Base-by-base conservation (phyloP, 2,329 filamentous ascomycete genomes). In the Ceratocystiopsis brevicomis region DNA sequence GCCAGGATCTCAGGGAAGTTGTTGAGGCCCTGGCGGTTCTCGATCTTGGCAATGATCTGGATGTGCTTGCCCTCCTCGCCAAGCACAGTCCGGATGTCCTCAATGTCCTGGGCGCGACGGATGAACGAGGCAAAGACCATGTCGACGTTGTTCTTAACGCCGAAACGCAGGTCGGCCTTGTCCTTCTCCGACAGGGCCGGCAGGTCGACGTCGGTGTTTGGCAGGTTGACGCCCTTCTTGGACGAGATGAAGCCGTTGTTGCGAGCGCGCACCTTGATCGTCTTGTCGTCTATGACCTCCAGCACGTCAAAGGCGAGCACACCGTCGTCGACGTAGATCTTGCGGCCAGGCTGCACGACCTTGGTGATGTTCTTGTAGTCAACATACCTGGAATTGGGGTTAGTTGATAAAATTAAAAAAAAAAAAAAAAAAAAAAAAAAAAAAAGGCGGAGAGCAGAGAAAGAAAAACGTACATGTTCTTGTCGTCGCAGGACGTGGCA, bases 351-450 rank as follows among this genome's bases (percentile, higher is more conserved):
- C 60, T 82, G 65, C 58, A 98, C 96, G 55, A 98, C 90, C 69
- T 92, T 94, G 66, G 88, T 95, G 66, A 98, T 96, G 73, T 98
- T 98, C 78, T 93, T 92, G 74, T 98, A 96, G 71, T 96, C 88
- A 57, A 96, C 81, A 59, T 86, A 95, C 78, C 83, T 88, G 50
- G 14, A 19, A 0, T 17, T 13, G 41, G 41, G 35, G 18, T 17
- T 21, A 35, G 19, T 33, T 35, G 21, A n/a, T 34, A 41, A 30
- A 18, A 14, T 8, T 21, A 17, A 19, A 38, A 15, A n/a, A 4
- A 21, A 35, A 36, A 35, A 30, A 32, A 37, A 2, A 33, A 30
- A 8, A 5, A 17, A 12, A 35, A 34, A 2, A 30, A 11, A 11
- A 18, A 33, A 18, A 9, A 11, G 9, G n/a, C 14, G 8, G 1